phyloP scores from a whole-genome alignment of 805 yeast species.

The Phaffomyces thermotolerans region DNA sequence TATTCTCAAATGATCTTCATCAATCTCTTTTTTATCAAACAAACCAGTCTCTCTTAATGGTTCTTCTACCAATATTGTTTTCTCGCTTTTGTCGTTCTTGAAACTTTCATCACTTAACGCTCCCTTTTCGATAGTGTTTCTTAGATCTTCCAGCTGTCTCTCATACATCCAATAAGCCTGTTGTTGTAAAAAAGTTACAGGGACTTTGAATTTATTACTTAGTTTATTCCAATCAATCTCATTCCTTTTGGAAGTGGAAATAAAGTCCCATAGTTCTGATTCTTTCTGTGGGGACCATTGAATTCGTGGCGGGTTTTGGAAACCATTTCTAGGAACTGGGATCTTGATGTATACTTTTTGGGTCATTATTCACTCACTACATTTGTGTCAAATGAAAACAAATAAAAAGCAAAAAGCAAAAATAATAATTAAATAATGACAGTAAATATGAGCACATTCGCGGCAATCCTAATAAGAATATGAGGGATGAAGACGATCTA shows the following conservation, averaged over 20 bases:
- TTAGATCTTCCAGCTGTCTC: conserved; percentile 21
- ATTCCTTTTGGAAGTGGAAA: conserved; percentile 20
- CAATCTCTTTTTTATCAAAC: conserved; percentile 1
- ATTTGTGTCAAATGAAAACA: background rate
- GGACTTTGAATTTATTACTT: conserved; percentile 14
- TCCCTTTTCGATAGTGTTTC: conserved; percentile 16
- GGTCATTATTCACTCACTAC: background rate
- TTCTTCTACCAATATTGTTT: conserved; percentile 1
- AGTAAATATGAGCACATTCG: no score
- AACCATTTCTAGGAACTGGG: conserved; percentile 21
- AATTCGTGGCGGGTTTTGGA: conserved; percentile 21
- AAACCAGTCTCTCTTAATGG: background rate
- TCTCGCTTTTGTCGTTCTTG: conserved; percentile 3
- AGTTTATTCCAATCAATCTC: conserved; percentile 19
- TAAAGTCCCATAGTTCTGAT: conserved; percentile 18
- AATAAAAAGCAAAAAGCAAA: no score
- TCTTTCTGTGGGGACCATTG: conserved; percentile 22
- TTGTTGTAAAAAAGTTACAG: conserved; percentile 21
- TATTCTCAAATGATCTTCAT: background rate
- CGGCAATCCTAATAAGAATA: background rate
- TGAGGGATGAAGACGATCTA: conserved; percentile 5
- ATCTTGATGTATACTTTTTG: conserved; percentile 20
- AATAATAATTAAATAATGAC: background rate
- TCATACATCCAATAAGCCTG: conserved; percentile 25
- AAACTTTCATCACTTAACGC: conserved; percentile 7